Base-by-base conservation (phyloP, 2,329 filamentous ascomycete genomes). In the Parascedosporium putredinis region DNA sequence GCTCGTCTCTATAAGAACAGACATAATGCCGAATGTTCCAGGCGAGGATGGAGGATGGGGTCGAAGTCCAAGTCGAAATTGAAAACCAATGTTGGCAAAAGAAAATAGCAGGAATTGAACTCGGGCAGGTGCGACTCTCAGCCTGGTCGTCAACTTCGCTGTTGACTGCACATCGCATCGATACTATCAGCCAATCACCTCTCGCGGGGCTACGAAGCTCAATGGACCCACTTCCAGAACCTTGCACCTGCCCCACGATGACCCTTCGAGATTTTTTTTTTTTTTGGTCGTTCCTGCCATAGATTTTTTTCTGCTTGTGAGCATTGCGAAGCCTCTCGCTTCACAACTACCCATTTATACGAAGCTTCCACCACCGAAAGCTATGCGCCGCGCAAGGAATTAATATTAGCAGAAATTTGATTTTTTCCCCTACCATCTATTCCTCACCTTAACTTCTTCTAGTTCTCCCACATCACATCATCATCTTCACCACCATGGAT, bases 1-100 rank as follows among this genome's bases (percentile, higher is more conserved):
- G 52, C 86, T 95, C 29, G 93, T 96, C 70, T 98, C 91, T 47
- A 98, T 75, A 25, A 97, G 77, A 50, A 95, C 91, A 55, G 88
- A 95, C 91, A 97, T 97, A 47, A 16, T 36, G 27, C 34, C 14
- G 16, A 27, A 20, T 27, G 29, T 14, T 4, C 23, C 18, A 18
- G 18, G 36, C n/a, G 45, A 8, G 27, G 31, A 40, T 18, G n/a
- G 14, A 5, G 18, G 9, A 48, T 16, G 27, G 16, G 16, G n/a
- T n/a, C n/a, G n/a, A n/a, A n/a, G n/a, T n/a, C n/a, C n/a, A n/a
- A n/a, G n/a, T n/a, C n/a, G n/a, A n/a, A n/a, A n/a, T n/a, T n/a
- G n/a, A n/a, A n/a, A n/a, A n/a, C n/a, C n/a, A n/a, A n/a, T n/a
- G n/a, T n/a, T n/a, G n/a, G n/a, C n/a, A n/a, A n/a, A n/a, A n/a